These are phyloP conservation scores for Herpetomonas tarakana DNA, from an alignment of 208 protist species.

Conservation along the genomic window DNA sequence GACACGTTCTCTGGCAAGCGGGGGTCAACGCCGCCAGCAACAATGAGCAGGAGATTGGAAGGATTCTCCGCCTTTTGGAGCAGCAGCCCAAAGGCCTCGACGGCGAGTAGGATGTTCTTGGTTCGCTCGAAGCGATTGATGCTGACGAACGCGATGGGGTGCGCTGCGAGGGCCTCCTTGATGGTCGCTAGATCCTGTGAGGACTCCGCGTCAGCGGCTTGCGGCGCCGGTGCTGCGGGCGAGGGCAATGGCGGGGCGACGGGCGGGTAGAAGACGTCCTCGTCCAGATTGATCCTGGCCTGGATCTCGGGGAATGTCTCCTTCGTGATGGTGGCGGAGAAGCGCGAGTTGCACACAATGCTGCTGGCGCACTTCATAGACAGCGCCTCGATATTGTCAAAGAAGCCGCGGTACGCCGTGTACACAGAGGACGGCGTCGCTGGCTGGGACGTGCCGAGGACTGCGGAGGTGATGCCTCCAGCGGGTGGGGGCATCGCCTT, in stretches of 20 bases:
- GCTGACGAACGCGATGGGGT: slow-evolving; percentile 84
- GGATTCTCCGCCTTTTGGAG: slow-evolving; percentile 17
- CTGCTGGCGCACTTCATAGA: slow-evolving; percentile 49
- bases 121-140: slow-evolving; percentile 99
- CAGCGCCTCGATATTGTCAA: slow-evolving; percentile 85
- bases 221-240: slow-evolving; percentile 3
- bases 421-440: slow-evolving; percentile 27
- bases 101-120: slow-evolving; percentile 94
- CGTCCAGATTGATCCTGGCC: slow-evolving; percentile 22
- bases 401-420: slow-evolving; percentile 74
- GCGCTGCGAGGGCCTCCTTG: neutral
- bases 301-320: slow-evolving; percentile 51
- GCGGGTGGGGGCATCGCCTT: neutral
- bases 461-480: neutral
- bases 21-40: slow-evolving; percentile 88
- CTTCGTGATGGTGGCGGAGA: slow-evolving; percentile 46
- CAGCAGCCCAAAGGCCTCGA: slow-evolving; percentile 72
- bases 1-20: slow-evolving; percentile 79
- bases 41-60: slow-evolving; percentile 44
- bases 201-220: slow-evolving; percentile 10
- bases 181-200: slow-evolving; percentile 10
- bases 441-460: neutral
- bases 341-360: slow-evolving; percentile 86
- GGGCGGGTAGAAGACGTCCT: slow-evolving; percentile 81
- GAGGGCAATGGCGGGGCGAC: slow-evolving; percentile 23